phyloP scores from a whole-genome alignment of 148 eudicot species.

The Vaccinium myrtillus region DNA sequence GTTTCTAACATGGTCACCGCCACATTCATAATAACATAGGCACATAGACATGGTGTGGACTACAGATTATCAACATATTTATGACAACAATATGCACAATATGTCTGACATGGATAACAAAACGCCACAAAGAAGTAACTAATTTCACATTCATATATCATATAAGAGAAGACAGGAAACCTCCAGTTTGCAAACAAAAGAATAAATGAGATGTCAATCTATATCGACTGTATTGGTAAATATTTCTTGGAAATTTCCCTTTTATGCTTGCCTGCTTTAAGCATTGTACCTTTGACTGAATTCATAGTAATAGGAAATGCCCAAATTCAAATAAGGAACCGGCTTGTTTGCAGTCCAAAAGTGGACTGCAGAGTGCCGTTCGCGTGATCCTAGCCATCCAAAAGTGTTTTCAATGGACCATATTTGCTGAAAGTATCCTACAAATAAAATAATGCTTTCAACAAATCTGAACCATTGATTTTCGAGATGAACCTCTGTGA shows the following conservation, averaged over 20 bases:
- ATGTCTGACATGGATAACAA: background rate
- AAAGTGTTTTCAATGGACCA: too few relatives aligned
- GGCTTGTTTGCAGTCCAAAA: too few relatives aligned
- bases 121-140: background rate
- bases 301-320: background rate
- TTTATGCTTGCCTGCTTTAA: background rate
- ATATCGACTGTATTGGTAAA: background rate
- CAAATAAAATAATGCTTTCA: too few relatives aligned
- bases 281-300: background rate
- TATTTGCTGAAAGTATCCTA: too few relatives aligned
- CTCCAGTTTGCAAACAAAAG: background rate
- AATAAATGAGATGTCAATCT: background rate
- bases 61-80: background rate
- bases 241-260: background rate
- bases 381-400: too few relatives aligned
- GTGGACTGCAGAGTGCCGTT: too few relatives aligned
- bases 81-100: background rate
- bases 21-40: background rate
- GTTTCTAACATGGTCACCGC: background rate
- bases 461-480: too few relatives aligned
- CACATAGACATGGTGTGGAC: background rate
- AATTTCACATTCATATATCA: background rate
- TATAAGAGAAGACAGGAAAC: background rate
- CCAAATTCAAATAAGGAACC: background rate
- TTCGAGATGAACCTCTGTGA: too few relatives aligned